phyloP scores from a whole-genome alignment of 805 yeast species.

The baker's yeast (Saccharomyces cerevisiae) region DNA sequence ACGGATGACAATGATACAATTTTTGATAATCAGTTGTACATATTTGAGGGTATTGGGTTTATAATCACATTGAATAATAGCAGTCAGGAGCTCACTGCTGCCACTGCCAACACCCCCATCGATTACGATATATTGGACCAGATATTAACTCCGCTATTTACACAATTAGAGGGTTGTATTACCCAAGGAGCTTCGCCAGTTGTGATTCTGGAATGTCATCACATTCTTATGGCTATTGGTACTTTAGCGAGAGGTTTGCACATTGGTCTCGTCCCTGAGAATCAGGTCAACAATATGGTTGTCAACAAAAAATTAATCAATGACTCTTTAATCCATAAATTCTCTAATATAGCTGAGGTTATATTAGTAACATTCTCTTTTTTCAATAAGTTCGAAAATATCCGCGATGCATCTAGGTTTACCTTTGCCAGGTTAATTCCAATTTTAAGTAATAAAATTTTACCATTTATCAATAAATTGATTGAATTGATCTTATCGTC shows the following conservation, averaged over 20 bases:
- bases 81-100: neutral
- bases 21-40: constrained; percentile 70
- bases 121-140: constrained; percentile 46
- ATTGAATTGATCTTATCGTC: constrained; percentile 56
- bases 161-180: constrained; percentile 60
- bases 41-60: constrained; percentile 82
- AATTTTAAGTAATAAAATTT: constrained; percentile 46
- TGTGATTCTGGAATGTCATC: constrained; percentile 69
- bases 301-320: constrained; percentile 25
- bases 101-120: constrained; percentile 37
- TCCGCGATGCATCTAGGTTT: constrained; percentile 81
- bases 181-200: constrained; percentile 36
- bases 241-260: constrained; percentile 84
- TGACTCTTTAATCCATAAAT: constrained; percentile 36
- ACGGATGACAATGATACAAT: constrained; percentile 45
- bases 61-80: constrained; percentile 34
- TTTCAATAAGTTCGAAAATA: constrained; percentile 53
- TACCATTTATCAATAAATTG: constrained; percentile 56
- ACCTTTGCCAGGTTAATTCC: constrained; percentile 83
- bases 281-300: constrained; percentile 32
- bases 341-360: constrained; percentile 69
- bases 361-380: constrained; percentile 76
- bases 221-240: constrained; percentile 79
- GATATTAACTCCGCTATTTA: constrained; percentile 67
- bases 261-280: constrained; percentile 33